These are phyloP conservation scores for Paragyromitra xinjiangensis DNA, from an alignment of 495 filamentous ascomycete species.

Conservation along the genomic window DNA sequence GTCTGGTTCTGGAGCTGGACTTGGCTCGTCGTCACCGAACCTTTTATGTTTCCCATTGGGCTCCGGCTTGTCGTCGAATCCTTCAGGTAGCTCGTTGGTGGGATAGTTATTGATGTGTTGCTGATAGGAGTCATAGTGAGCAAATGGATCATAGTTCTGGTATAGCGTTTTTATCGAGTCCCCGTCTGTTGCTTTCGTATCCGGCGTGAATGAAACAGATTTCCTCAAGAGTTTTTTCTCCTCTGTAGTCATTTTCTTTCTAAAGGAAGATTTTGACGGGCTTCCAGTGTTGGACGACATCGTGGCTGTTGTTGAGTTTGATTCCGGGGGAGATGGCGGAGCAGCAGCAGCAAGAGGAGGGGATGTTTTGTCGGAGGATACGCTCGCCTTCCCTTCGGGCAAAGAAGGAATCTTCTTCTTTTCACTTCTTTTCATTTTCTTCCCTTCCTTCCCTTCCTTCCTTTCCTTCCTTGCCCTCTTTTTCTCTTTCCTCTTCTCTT, in stretches of 20 bases:
- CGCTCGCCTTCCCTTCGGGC: background rate
- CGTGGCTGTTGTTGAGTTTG: slow-evolving; percentile 15
- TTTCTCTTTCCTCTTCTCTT: slow-evolving; percentile 19
- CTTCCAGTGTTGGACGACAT: background rate
- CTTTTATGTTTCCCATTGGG: slow-evolving; percentile 15
- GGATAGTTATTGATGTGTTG: slow-evolving; percentile 40
- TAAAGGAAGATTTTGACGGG: slow-evolving; percentile 34
- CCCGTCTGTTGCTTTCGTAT: slow-evolving; percentile 49
- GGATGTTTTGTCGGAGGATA: background rate
- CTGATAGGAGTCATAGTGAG: slow-evolving; percentile 39
- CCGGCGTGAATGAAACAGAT: slow-evolving; percentile 54
- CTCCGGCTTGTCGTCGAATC: slow-evolving; percentile 20
- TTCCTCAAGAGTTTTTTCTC: slow-evolving; percentile 36
- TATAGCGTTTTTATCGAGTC: slow-evolving; percentile 48
- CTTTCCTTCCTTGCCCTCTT: slow-evolving; percentile 6
- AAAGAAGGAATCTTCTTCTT: background rate
- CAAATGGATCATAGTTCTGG: slow-evolving; percentile 49
- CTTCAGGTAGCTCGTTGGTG: slow-evolving; percentile 37
- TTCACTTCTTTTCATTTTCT: slow-evolving; percentile 6
- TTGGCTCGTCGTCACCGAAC: background rate
- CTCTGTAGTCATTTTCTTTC: background rate
- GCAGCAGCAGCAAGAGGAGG: slow-evolving; percentile 3
- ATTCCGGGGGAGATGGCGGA: slow-evolving; percentile 9
- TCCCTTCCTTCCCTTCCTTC: slow-evolving; percentile 6
- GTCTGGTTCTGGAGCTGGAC: background rate